A percentile compares a stretch with the other conserved stretches of the same genome.
Conservation (phyloP, 1,139 yeast species). For the Candida pseudoviswanathii region DNA sequence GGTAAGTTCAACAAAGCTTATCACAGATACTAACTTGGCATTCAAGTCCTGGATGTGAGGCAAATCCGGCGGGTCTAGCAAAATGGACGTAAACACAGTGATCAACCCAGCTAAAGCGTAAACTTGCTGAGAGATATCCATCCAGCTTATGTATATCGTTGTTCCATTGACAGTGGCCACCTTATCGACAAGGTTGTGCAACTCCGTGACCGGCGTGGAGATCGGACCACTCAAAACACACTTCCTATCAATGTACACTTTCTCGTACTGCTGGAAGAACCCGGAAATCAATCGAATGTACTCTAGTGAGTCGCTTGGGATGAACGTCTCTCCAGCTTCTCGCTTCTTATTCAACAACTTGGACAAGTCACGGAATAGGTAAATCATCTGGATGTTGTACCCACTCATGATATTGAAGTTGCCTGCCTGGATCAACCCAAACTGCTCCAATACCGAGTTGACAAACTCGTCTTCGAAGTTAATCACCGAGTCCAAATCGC, state of each 20-base stretch:
- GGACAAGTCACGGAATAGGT: constrained; percentile 50
- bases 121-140: constrained; percentile 37
- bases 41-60: constrained; percentile 33
- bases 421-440: constrained; percentile 35
- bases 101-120: constrained; percentile 30
- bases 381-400: constrained; percentile 50
- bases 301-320: constrained; percentile 19
- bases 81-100: constrained; percentile 28
- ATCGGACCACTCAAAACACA: constrained; percentile 8
- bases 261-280: constrained; percentile 21
- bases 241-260: constrained; percentile 12
- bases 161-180: constrained; percentile 11
- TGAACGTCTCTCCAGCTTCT: constrained; percentile 18
- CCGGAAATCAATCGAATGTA: constrained; percentile 28
- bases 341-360: constrained; percentile 46
- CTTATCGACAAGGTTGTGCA: constrained; percentile 15
- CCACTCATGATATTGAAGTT: constrained; percentile 61
- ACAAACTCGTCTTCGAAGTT: constrained; percentile 47
- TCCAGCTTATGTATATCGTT: constrained; percentile 27
- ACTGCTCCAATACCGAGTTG: constrained; percentile 27
- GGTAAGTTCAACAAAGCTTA: constrained; percentile 21
- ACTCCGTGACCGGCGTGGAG: constrained; percentile 4
- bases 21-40: constrained; percentile 25
- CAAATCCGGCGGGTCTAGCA: constrained; percentile 32
- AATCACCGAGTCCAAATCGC: constrained; percentile 49